Conservation (phyloP, 345 rosid species). For the Leavenworthia alabamica region DNA sequence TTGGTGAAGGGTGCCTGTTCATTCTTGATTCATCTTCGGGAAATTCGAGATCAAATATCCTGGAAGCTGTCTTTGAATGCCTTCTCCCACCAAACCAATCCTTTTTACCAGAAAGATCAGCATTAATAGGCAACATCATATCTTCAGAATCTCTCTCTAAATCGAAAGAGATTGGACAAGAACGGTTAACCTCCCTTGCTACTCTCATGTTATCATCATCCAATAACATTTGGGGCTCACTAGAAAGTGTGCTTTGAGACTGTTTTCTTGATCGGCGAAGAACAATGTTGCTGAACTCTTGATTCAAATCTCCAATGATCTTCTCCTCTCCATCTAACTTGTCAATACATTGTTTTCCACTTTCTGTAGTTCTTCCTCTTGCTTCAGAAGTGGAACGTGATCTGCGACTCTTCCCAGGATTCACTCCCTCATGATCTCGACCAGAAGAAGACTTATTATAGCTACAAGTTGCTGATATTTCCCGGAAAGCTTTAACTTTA, state of each 20-base stretch:
- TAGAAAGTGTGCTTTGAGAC: conserved; percentile 17
- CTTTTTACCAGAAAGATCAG: conserved; percentile 34
- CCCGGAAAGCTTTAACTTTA: conserved; percentile 34
- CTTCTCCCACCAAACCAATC: conserved; percentile 26
- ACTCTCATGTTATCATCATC: conserved; percentile 29
- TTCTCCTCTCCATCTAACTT: conserved; percentile 28
- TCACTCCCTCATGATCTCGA: background rate
- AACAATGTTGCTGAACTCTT: conserved; percentile 36
- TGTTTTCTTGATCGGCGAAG: conserved; percentile 43
- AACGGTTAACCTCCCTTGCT: conserved; percentile 24
- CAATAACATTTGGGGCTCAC: conserved; percentile 20
- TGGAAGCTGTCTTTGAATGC: conserved; percentile 31
- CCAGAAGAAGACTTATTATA: conserved; percentile 30
- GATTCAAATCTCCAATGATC: conserved; percentile 28
- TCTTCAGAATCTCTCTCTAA: conserved; percentile 27
- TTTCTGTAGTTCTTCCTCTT: too few species aligned
- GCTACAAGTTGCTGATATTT: conserved; percentile 25
- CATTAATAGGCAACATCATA: conserved; percentile 17
- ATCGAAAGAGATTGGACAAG: too few species aligned
- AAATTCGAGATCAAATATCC: conserved; percentile 39
- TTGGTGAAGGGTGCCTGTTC: conserved; percentile 52
- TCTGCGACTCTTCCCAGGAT: conserved; percentile 15
- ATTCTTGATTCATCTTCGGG: conserved; percentile 31
- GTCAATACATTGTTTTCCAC: too few species aligned
- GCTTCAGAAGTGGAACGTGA: background rate